phyloP scores from a whole-genome alignment of 1,284 basidiomycete species.

The Cryptococcus sp. region DNA sequence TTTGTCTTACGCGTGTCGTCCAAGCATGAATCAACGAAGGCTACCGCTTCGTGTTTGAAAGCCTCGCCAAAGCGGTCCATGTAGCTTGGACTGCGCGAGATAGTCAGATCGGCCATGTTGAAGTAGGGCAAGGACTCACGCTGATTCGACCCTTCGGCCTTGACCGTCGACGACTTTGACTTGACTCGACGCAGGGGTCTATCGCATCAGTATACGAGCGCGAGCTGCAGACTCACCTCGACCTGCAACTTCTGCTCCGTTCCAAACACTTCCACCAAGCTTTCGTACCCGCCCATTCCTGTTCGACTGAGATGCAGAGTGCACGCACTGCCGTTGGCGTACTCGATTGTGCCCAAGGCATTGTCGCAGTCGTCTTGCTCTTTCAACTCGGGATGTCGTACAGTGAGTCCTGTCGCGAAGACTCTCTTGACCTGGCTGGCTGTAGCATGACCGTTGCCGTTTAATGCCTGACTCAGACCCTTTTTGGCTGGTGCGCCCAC shows the following conservation, averaged over 20 bases:
- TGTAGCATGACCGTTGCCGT: too few species aligned
- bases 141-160: constrained; percentile 33
- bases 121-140: constrained; percentile 13
- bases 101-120: background rate
- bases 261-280: constrained; percentile 34
- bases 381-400: constrained; percentile 34
- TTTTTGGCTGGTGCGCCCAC: constrained; percentile 15
- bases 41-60: constrained; percentile 36
- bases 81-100: constrained; percentile 12
- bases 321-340: constrained; percentile 13
- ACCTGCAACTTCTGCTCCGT: constrained; percentile 33
- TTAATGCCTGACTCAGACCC: background rate
- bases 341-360: constrained; percentile 32
- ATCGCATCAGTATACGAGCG: background rate
- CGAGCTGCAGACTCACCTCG: constrained; percentile 23
- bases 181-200: constrained; percentile 31
- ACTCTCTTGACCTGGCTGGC: constrained; percentile 27
- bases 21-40: constrained; percentile 13
- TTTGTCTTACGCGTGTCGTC: constrained; percentile 14
- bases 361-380: constrained; percentile 36
- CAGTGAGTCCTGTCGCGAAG: constrained; percentile 31
- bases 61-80: constrained; percentile 31
- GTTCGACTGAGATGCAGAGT: constrained; percentile 35
- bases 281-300: constrained; percentile 35
- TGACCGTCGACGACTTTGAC: constrained; percentile 33